A percentile compares a stretch with the other conserved stretches of the same genome.
phyloP scores from a whole-genome alignment of 2,329 filamentous ascomycete species.

The Colletotrichum sp. region DNA sequence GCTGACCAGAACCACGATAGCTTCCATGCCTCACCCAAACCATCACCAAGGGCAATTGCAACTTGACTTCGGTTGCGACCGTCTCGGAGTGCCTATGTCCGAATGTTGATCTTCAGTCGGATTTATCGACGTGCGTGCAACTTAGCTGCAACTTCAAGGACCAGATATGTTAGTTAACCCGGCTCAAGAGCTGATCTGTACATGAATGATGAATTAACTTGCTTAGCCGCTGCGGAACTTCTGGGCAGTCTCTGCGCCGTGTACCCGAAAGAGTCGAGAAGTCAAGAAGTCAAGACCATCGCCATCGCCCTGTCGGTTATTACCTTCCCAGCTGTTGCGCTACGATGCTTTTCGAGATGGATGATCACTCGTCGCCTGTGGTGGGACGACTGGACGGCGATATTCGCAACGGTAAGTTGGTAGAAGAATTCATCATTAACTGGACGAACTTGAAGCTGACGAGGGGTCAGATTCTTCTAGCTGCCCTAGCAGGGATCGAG shows the following conservation, averaged over 20 bases:
- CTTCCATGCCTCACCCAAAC: slow-evolving; percentile 10
- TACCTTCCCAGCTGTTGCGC: slow-evolving; percentile 17
- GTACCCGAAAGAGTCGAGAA: slow-evolving; percentile 24
- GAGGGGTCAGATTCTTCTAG: slow-evolving; percentile 7
- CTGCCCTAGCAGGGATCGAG: slow-evolving; percentile 22
- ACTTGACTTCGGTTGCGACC: slow-evolving; percentile 3
- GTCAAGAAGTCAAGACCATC: slow-evolving; percentile 26
- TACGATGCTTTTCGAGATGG: slow-evolving; percentile 23
- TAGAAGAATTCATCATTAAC: no score
- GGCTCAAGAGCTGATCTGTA: not conserved
- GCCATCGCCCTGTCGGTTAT: slow-evolving; percentile 25
- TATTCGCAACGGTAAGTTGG: slow-evolving; percentile 13
- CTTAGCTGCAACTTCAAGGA: slow-evolving; percentile 21
- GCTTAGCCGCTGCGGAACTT: not conserved
- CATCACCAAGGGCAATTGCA: slow-evolving; percentile 16
- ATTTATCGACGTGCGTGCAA: slow-evolving; percentile 23
- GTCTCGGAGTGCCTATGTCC: slow-evolving; percentile 23
- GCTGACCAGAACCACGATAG: slow-evolving; percentile 8
- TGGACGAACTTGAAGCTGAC: not conserved
- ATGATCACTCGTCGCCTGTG: slow-evolving; percentile 17
- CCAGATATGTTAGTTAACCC: slow-evolving; percentile 11
- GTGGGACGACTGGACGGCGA: slow-evolving; percentile 24
- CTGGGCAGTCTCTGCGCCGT: slow-evolving; percentile 19
- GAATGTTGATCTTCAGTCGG: slow-evolving; percentile 13
- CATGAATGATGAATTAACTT: not conserved